Evolutionary conservation across 2,329 filamentous ascomycete species (phyloP), one percentile per base, ranked within the genome.

Genomic region (Magnaporthiopsis incrustans): DNA sequence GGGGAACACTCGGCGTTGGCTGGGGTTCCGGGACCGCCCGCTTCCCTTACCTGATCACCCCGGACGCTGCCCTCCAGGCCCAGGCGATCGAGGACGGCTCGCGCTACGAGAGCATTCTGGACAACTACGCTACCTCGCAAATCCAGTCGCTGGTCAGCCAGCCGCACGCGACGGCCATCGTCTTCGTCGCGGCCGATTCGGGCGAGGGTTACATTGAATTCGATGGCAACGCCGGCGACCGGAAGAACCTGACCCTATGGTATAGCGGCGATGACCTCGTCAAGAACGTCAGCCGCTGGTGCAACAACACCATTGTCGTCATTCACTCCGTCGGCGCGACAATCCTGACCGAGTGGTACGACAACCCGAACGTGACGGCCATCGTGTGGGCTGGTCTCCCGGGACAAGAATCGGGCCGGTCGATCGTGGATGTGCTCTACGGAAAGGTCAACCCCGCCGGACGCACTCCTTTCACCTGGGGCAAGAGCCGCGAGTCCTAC

Each of bases 211-310:
- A 85, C 77, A 92, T 98, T 71, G 82, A 78, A 33, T 85, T 96
- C 1, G 94, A 93, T 67, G 89, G 86, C 63, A 97, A 97, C 73
- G 79, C 82, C 65, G 95, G 95, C 65, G 94, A 98, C 75, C 89
- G 95, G 63, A 92, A 93, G 71, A 97, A 99, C 77, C 81, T 99
- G 53, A 97, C 92, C 0, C 81, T 97, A 0, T 98, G 94, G 94
- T 82, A 88, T 66, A 83, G 87, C 65, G 93, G 91, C 57, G 92
- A 98, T 63, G 81, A 83, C 0, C 78, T 98, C 64, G 90, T 98
- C 76, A 84, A 89, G 76, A 92, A 89, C 60, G 91, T 97, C 14
- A 87, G 91, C 0, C 81, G 86, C 10, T 73, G 86, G 67, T 93
- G 89, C 81, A 87, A 89, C 78, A 97, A 97, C 82, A 97, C 92